Evolutionary conservation across 257 asterid genomes (phyloP).

Genomic region (Solanum rostratum): DNA sequence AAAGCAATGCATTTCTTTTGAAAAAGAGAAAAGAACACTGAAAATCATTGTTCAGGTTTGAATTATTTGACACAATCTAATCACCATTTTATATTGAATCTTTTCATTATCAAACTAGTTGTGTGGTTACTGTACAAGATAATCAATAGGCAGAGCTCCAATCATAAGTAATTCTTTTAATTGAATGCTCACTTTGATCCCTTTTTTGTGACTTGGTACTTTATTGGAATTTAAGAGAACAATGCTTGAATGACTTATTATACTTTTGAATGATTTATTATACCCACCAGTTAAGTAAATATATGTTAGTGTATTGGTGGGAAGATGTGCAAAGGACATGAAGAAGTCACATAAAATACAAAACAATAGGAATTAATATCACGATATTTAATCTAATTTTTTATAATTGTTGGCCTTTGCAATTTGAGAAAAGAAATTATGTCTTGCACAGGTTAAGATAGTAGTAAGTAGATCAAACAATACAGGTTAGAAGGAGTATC

Average conservation of each 20-base stretch:
- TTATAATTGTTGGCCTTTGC: neutral
- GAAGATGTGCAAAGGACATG: neutral
- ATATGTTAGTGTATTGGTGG: neutral
- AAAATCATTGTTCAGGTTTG: neutral
- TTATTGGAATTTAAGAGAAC: neutral
- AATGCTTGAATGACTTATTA: neutral
- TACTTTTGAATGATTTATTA: neutral
- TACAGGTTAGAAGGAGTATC: neutral
- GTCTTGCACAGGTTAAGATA: neutral
- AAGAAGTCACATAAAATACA: neutral
- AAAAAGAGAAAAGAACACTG: neutral
- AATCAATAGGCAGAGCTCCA: neutral
- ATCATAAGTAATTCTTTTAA: neutral
- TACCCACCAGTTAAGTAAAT: neutral
- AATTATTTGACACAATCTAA: neutral
- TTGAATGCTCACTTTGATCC: neutral
- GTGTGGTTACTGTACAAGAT: neutral
- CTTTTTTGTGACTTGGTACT: neutral
- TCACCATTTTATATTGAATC: neutral
- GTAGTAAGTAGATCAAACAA: neutral
- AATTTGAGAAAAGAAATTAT: neutral
- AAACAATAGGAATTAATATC: neutral
- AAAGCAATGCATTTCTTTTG: neutral
- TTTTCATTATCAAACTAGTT: neutral
- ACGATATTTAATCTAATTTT: neutral